A percentile compares a stretch with the other conserved stretches of the same genome.
phyloP scores from a whole-genome alignment of 768 basidiomycete genomes.

The Tulasnella sp. region DNA sequence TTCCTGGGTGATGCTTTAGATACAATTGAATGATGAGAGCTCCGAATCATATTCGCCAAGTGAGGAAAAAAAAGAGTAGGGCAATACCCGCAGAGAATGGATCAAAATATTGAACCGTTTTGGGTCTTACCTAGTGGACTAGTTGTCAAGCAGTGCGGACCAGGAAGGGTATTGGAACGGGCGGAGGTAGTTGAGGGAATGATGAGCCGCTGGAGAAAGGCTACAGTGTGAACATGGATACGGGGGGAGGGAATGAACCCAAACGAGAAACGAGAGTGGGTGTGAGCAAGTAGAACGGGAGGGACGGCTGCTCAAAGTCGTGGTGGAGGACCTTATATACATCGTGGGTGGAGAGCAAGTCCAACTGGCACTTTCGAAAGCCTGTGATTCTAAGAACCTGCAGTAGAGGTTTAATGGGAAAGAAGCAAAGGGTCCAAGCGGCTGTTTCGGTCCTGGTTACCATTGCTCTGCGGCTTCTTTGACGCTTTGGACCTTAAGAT shows the following conservation, averaged over 20 bases:
- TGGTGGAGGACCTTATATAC: background rate
- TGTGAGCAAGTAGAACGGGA: background rate
- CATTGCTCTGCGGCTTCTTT: background rate
- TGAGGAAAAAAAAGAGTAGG: too few species aligned
- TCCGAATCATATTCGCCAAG: too few species aligned
- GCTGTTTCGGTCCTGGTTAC: constrained; percentile 4
- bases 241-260: background rate
- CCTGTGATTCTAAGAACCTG: too few species aligned
- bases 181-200: constrained; percentile 8
- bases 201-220: constrained; percentile 3
- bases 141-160: background rate
- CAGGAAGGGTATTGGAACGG: constrained; percentile 1
- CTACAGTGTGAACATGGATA: background rate
- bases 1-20: too few species aligned
- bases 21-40: too few species aligned
- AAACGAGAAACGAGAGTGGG: background rate
- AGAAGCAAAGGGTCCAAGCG: too few species aligned
- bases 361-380: background rate
- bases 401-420: too few species aligned
- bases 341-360: background rate
- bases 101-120: background rate
- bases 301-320: background rate
- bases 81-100: background rate
- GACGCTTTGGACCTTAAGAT: background rate
- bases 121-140: background rate